Evolutionary conservation across 768 basidiomycete genomes (phyloP).

Genomic region (Macrocybe gigantea): DNA sequence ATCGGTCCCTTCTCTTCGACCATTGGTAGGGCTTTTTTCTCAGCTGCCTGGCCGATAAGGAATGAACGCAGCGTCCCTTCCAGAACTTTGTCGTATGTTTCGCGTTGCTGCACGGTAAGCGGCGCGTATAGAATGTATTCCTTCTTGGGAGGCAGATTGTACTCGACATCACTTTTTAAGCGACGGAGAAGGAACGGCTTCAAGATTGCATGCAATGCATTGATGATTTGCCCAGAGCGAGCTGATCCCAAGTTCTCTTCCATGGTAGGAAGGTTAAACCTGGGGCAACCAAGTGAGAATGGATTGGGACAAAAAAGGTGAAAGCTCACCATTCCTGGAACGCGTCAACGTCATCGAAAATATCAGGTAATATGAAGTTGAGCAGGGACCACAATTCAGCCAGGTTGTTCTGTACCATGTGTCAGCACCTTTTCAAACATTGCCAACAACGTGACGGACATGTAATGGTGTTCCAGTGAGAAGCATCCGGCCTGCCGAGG

Average conservation of each 20-base stretch:
- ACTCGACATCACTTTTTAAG: slow-evolving; percentile 83
- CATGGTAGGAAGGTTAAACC: slow-evolving; percentile 70
- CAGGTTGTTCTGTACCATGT: slow-evolving; percentile 78
- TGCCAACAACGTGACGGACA: slow-evolving; percentile 36
- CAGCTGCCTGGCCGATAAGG: slow-evolving; percentile 35
- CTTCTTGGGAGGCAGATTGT: slow-evolving; percentile 82
- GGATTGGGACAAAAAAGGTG: neutral
- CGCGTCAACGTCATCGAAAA: slow-evolving; percentile 83
- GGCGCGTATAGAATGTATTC: slow-evolving; percentile 94
- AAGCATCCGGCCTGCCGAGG: slow-evolving; percentile 83
- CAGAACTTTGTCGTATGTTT: slow-evolving; percentile 78
- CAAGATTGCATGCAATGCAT: slow-evolving; percentile 81
- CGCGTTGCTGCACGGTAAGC: slow-evolving; percentile 74
- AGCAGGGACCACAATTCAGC: slow-evolving; percentile 92
- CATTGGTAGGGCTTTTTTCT: slow-evolving; percentile 10
- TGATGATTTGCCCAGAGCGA: slow-evolving; percentile 63
- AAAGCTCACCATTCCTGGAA: slow-evolving; percentile 79
- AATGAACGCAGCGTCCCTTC: slow-evolving; percentile 65
- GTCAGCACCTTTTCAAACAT: slow-evolving; percentile 1
- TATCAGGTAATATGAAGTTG: slow-evolving; percentile 92
- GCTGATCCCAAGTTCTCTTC: slow-evolving; percentile 49
- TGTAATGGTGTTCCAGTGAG: slow-evolving; percentile 96
- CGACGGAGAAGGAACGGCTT: slow-evolving; percentile 93
- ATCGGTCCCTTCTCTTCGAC: slow-evolving; percentile 14
- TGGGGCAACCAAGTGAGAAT: slow-evolving; percentile 16